A percentile compares a stretch with the other conserved stretches of the same genome.
These are phyloP conservation scores for Tuber calosporum DNA, from an alignment of 495 filamentous ascomycete genomes.

Conservation along the genomic window DNA sequence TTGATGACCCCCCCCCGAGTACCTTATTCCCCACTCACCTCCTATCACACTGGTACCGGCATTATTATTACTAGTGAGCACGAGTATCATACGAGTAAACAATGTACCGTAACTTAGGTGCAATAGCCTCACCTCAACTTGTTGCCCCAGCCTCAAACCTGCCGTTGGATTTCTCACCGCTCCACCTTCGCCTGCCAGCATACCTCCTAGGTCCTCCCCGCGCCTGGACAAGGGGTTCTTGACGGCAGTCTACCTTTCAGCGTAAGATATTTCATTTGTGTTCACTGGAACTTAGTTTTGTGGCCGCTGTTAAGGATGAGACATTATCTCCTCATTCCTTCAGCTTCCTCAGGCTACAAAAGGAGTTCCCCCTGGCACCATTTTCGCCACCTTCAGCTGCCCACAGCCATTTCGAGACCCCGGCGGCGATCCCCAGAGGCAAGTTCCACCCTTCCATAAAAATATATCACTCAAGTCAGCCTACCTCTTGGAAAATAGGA, in stretches of 20 bases:
- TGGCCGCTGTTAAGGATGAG: neutral
- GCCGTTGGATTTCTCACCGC: neutral
- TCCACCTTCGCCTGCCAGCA: neutral
- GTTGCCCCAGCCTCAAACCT: neutral
- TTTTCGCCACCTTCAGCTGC: constrained; percentile 4
- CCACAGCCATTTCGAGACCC: neutral
- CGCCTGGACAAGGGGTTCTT: neutral
- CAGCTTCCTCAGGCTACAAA: neutral
- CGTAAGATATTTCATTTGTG: neutral
- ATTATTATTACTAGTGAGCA: neutral
- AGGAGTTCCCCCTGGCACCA: neutral
- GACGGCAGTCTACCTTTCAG: neutral
- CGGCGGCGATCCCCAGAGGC: neutral
- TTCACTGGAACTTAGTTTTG: neutral
- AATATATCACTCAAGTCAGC: neutral
- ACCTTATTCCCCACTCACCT: neutral
- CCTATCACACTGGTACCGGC: no score
- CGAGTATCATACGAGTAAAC: neutral
- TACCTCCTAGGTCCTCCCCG: neutral
- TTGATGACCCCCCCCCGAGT: no score
- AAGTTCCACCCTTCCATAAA: neutral
- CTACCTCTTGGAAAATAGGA: neutral
- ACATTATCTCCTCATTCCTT: constrained; percentile 3
- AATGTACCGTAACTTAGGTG: neutral
- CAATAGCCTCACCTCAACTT: neutral